Conservation (phyloP, 345 rosid genomes). For the Melaleuca quinquenervia region DNA sequence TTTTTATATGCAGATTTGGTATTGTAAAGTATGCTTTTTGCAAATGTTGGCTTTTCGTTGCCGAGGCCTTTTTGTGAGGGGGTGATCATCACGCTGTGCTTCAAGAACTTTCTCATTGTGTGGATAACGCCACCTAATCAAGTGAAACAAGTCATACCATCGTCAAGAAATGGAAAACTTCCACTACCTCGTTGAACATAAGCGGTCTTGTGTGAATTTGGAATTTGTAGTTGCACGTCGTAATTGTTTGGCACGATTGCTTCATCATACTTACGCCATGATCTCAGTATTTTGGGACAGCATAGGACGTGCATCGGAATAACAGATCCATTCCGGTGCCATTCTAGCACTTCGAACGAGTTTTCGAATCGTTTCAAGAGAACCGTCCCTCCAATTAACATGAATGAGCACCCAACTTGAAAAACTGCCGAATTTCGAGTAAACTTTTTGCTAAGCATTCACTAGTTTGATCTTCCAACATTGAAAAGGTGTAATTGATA, state of each 20-base stretch:
- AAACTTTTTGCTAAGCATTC: not conserved
- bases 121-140: not conserved
- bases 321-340: not conserved
- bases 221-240: not conserved
- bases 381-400: not conserved
- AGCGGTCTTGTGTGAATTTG: not conserved
- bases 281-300: rapidly evolving
- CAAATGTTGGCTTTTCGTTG: not conserved
- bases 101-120: not conserved
- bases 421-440: not conserved
- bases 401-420: not conserved
- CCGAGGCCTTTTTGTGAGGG: not conserved
- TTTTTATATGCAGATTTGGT: not conserved
- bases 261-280: rapidly evolving
- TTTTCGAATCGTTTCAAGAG: not conserved
- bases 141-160: not conserved
- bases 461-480: not conserved
- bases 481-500: not conserved
- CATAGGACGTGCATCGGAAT: rapidly evolving
- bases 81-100: not conserved
- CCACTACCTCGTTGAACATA: not conserved
- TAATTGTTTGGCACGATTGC: not conserved
- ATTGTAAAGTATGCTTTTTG: not conserved
- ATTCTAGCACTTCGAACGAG: not conserved
- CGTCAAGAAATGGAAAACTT: not conserved